A percentile compares a stretch with the other conserved stretches of the same genome.
Conservation (phyloP, 2,329 filamentous ascomycete species). For the Bipolaris cookei region DNA sequence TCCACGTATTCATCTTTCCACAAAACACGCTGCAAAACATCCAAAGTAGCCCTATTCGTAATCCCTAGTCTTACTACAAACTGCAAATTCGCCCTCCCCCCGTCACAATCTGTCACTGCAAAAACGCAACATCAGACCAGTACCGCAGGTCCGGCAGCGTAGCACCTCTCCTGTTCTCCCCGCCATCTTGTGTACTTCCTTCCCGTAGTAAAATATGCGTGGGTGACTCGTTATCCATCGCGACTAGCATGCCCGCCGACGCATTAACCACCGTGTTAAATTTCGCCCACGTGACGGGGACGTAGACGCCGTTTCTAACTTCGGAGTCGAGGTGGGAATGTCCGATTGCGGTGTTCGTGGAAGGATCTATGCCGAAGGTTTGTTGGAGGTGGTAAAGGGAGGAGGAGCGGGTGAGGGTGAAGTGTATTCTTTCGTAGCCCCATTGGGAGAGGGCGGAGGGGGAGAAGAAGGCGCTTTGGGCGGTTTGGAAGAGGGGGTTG, state of each 20-base stretch:
- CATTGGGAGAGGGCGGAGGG: background rate
- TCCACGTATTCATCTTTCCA: background rate
- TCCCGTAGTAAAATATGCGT: background rate
- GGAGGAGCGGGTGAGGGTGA: background rate
- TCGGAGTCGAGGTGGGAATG: background rate
- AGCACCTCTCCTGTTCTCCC: too few relatives aligned
- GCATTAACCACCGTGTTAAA: background rate
- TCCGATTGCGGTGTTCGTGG: background rate
- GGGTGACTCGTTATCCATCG: background rate
- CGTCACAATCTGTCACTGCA: background rate
- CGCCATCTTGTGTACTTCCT: background rate
- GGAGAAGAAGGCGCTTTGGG: background rate
- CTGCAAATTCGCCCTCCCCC: background rate
- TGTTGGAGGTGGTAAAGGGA: background rate
- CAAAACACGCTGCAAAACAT: background rate
- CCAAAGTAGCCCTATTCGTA: background rate
- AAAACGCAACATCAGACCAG: constrained; percentile 1
- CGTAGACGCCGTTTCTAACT: background rate
- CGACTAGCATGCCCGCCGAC: background rate
- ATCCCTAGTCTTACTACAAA: background rate
- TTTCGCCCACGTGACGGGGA: background rate
- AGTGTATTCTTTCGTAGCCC: background rate
- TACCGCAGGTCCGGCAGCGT: background rate
- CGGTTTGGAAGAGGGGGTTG: too few relatives aligned
- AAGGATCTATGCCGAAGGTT: background rate